Percentiles rank a stretch among this genome's conserved stretches.
Conservation (phyloP, 108 stramenopile genomes). For the Pinguiococcus pyrenoidosus region DNA sequence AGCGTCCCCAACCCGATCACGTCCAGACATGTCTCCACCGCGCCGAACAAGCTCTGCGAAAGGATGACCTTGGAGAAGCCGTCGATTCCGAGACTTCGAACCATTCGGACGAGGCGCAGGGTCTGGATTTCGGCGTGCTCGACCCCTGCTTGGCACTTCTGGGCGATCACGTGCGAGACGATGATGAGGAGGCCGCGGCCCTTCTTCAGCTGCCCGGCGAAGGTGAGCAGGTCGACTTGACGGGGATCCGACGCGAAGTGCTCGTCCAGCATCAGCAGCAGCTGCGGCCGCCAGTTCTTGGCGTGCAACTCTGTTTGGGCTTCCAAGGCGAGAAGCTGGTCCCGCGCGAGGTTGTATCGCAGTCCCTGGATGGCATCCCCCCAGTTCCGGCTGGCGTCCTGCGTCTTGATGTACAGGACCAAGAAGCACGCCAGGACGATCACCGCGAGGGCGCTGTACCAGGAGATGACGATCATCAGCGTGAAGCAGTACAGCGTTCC, state of each 20-base stretch:
- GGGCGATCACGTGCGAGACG: no score
- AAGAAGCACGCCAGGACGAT: constrained; percentile 28
- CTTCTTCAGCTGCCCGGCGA: constrained; percentile 57
- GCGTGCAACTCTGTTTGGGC: constrained; percentile 14
- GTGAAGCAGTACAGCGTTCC: constrained; percentile 53
- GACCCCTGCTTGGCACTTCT: no score
- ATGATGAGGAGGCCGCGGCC: constrained; percentile 51
- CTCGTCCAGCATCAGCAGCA: no score
- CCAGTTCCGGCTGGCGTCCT: constrained; percentile 32
- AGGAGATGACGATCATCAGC: constrained; percentile 45
- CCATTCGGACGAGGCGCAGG: no score
- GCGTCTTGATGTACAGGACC: constrained; percentile 35
- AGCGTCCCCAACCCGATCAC: no score
- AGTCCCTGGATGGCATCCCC: constrained; percentile 32
- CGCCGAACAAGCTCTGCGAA: no score
- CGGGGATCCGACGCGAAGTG: no score
- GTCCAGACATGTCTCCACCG: no score
- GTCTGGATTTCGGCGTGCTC: no score
- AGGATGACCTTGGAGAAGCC: no score
- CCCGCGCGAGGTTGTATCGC: constrained; percentile 23
- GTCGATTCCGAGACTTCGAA: no score
- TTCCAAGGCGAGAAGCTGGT: constrained; percentile 20
- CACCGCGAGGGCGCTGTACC: constrained; percentile 26
- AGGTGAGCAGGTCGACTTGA: constrained; percentile 31
- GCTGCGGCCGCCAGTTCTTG: no score